Conservation (phyloP, 306 rosid species). For the Pyrus communis region DNA sequence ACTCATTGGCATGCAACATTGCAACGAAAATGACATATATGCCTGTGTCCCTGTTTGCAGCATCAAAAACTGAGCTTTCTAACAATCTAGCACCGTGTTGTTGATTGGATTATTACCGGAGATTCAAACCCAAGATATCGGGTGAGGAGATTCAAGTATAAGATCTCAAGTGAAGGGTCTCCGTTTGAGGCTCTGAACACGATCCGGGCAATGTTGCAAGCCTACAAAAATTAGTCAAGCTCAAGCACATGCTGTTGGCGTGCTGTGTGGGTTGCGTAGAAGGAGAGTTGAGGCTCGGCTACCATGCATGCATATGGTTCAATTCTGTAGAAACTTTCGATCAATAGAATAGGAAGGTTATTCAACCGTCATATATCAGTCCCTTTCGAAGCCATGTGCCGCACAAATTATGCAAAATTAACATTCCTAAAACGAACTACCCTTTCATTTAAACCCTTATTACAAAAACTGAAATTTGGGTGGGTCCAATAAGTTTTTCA, state of each 20-base stretch:
- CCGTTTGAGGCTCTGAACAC: no score
- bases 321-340: not conserved
- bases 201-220: not conserved
- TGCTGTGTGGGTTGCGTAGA: conserved; percentile 9
- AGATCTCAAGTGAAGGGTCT: no score
- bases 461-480: no score
- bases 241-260: conserved; percentile 32
- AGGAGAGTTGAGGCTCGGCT: not conserved
- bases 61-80: not conserved
- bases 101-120: not conserved
- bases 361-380: no score
- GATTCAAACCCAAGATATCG: not conserved
- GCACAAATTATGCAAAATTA: no score
- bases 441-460: no score
- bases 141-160: no score
- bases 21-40: not conserved
- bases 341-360: no score
- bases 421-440: no score
- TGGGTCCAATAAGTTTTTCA: no score
- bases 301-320: conserved; percentile 2
- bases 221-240: conserved; percentile 33
- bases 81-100: not conserved
- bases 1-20: not conserved
- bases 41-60: not conserved
- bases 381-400: no score